Percentiles rank a stretch among this genome's conserved stretches.
These are phyloP conservation scores for Suillus decipiens DNA, from an alignment of 768 basidiomycete genomes.

Conservation along the genomic window DNA sequence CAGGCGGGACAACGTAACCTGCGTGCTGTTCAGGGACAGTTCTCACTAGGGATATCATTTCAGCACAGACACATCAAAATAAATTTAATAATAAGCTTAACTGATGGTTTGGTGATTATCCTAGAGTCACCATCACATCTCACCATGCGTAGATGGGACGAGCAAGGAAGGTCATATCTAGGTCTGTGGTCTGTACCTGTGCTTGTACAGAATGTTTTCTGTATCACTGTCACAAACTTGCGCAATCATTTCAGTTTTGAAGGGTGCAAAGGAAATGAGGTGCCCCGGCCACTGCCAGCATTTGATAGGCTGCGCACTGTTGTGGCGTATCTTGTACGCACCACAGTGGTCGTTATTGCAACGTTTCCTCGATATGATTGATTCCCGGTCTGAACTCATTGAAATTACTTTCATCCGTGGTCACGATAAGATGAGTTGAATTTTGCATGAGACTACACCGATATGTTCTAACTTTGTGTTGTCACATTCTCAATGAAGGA, in stretches of 20 bases:
- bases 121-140: neutral
- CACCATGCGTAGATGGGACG: neutral
- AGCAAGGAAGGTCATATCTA: neutral
- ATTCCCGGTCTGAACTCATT: neutral
- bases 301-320: neutral
- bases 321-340: neutral
- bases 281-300: neutral
- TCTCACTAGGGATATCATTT: slow-evolving; percentile 29
- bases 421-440: neutral
- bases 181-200: neutral
- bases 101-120: neutral
- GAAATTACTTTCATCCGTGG: neutral
- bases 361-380: neutral
- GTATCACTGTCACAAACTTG: neutral
- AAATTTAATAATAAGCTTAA: slow-evolving; percentile 23
- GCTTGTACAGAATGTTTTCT: neutral
- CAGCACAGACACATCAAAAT: slow-evolving; percentile 3
- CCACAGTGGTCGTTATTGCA: neutral
- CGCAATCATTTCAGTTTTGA: neutral
- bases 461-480: neutral
- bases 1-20: slow-evolving; percentile 29
- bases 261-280: neutral
- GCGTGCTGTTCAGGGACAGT: slow-evolving; percentile 18
- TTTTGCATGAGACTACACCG: neutral
- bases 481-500: neutral